Evolutionary conservation across 148 eudicot genomes (phyloP), one percentile per base, ranked within the genome.

Genomic region (Tetragonia tetragonoides): DNA sequence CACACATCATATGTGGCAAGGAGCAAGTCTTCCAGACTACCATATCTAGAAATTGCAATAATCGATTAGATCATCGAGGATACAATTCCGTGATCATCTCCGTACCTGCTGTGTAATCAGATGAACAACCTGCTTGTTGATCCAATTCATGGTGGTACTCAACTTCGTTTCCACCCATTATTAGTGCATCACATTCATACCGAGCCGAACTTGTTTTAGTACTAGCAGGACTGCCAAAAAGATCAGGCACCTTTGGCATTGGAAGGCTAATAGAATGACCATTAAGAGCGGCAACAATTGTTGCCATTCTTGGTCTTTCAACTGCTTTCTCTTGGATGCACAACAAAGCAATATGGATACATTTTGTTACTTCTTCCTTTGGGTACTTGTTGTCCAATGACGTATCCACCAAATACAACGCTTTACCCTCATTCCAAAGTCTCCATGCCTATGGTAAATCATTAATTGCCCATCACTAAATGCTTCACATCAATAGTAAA

Each of bases 271-370:
- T 74, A 61, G 68, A 62, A 10, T 74, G 67, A 7, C 77, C 69
- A 28, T 63, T 75, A 49, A 75, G 77, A 6, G 70, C 60, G 23
- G 77, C 69, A 16, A 75, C 67, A 16, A 75, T 14, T 24, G 70
- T 39, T 16, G 77, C 38, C 69, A 75, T 75, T 28, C 53, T 64
- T 28, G 77, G 77, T 46, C 77, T 75, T 21, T 75, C 42, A 18
- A 24, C 10, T 4, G 77, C 59, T 14, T 40, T 42, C 18, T 63
- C 77, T 75, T 75, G 77, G 59, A 75, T 63, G 39, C 77, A 42
- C n/a, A 75, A 63, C 7, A 75, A 34, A 75, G 69, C 70, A 41
- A 75, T 75, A 23, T 75, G 77, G 69, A 75, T 75, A 59, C 77
- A 75, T 63, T 66, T 76, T 38, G 9, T 18, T 49, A 47, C 72